These are phyloP conservation scores for Circinella minor DNA, from an alignment of 371 early-diverging fungal genomes.

Conservation along the genomic window DNA sequence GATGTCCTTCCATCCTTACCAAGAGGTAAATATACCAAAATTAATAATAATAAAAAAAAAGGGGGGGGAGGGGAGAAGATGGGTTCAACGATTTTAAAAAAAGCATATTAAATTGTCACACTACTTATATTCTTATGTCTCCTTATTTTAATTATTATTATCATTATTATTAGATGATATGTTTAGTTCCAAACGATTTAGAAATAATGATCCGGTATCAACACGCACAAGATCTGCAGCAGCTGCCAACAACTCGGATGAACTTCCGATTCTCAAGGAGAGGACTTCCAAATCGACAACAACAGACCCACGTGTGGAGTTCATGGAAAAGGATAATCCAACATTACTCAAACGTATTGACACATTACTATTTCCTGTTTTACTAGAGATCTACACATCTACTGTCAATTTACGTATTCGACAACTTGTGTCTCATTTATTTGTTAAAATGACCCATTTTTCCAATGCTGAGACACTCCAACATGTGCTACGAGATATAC, in stretches of 20 bases:
- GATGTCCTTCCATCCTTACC: slow-evolving; percentile 75
- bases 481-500: slow-evolving; percentile 45
- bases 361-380: slow-evolving; percentile 53
- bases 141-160: neutral
- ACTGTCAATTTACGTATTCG: slow-evolving; percentile 63
- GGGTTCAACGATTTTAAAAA: too few relatives aligned
- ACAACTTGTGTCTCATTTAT: slow-evolving; percentile 55
- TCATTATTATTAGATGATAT: slow-evolving; percentile 20
- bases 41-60: neutral
- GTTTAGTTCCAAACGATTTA: slow-evolving; percentile 45
- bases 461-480: slow-evolving; percentile 37
- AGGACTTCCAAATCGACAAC: slow-evolving; percentile 11
- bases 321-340: slow-evolving; percentile 44
- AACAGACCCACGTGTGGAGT: slow-evolving; percentile 43
- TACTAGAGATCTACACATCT: slow-evolving; percentile 60
- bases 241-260: slow-evolving; percentile 15
- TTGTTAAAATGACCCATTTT: slow-evolving; percentile 62
- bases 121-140: neutral
- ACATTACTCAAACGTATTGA: slow-evolving; percentile 45
- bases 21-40: slow-evolving; percentile 33
- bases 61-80: too few relatives aligned
- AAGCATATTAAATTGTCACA: neutral
- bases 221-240: slow-evolving; percentile 26
- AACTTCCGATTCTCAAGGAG: slow-evolving; percentile 2
- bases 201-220: slow-evolving; percentile 26